Percentiles rank a stretch among this genome's conserved stretches.
Conservation (phyloP, 2,329 filamentous ascomycete species). For the Amauroascus niger region DNA sequence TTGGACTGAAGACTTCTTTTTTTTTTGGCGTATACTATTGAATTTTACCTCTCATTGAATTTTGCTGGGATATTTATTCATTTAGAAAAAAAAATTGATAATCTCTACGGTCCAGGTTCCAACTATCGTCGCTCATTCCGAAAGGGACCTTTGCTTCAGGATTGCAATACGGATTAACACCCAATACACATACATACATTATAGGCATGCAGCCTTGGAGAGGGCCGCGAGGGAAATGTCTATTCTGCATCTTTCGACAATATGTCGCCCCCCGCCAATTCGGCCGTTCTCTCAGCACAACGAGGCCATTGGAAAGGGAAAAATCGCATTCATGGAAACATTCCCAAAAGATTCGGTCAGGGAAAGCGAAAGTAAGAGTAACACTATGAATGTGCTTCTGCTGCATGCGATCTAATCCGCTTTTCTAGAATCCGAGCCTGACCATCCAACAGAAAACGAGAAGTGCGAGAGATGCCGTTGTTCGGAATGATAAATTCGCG, state of each 20-base stretch:
- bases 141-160: too few relatives aligned
- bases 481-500: constrained; percentile 2
- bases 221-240: constrained; percentile 31
- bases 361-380: not conserved
- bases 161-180: not conserved
- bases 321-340: constrained; percentile 16
- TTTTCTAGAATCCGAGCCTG: not conserved
- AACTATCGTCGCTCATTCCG: not conserved
- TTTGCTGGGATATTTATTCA: too few relatives aligned
- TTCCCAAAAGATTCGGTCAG: not conserved
- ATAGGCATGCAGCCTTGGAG: constrained; percentile 36
- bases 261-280: constrained; percentile 19
- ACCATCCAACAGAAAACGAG: not conserved
- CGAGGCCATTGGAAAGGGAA: constrained; percentile 22
- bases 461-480: constrained; percentile 11
- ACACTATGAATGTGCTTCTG: not conserved
- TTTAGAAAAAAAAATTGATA: too few relatives aligned
- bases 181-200: not conserved
- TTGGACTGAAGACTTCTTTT: too few relatives aligned
- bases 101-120: not conserved
- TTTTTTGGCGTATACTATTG: too few relatives aligned
- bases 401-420: not conserved
- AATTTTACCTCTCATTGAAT: too few relatives aligned
- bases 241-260: constrained; percentile 33
- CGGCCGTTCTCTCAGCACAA: constrained; percentile 27